These are phyloP conservation scores for Exophiala alcalophila DNA, from an alignment of 2,329 filamentous ascomycete species.

Conservation along the genomic window DNA sequence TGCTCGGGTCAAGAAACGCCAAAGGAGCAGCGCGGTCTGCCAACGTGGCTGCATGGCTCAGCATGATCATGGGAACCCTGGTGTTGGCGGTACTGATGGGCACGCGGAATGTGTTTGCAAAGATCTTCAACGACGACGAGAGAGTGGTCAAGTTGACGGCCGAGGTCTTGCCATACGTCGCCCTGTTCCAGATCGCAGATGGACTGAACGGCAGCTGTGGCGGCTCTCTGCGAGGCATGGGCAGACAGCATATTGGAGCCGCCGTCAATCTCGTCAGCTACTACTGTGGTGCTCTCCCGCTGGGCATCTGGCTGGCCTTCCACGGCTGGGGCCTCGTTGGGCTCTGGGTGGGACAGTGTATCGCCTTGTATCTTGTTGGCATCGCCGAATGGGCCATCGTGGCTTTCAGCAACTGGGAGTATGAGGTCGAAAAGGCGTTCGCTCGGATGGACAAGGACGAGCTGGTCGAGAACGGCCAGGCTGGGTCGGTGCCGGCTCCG, in stretches of 20 bases:
- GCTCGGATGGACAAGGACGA: constrained; percentile 61
- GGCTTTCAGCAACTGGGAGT: constrained; percentile 71
- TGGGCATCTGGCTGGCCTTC: constrained; percentile 82
- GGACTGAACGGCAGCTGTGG: constrained; percentile 83
- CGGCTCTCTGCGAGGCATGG: constrained; percentile 77
- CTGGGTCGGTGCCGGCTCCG: constrained; percentile 16
- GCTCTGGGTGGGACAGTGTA: constrained; percentile 79
- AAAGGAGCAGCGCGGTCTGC: constrained; percentile 67
- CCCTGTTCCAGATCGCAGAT: constrained; percentile 86
- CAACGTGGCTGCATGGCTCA: constrained; percentile 71
- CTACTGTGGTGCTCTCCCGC: constrained; percentile 74
- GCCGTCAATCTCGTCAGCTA: constrained; percentile 79
- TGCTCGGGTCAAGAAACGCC: constrained; percentile 67
- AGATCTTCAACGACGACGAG: constrained; percentile 76
- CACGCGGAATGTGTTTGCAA: constrained; percentile 69
- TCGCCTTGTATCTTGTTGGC: constrained; percentile 77
- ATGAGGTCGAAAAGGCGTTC: constrained; percentile 67
- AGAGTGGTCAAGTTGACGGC: constrained; percentile 70
- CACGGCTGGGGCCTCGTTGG: constrained; percentile 79
- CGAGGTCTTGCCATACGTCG: constrained; percentile 80
- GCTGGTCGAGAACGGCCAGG: constrained; percentile 26
- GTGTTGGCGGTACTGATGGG: constrained; percentile 68
- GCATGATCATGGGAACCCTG: constrained; percentile 63
- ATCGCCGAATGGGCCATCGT: constrained; percentile 76
- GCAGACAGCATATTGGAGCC: constrained; percentile 79